phyloP scores from a whole-genome alignment of 495 filamentous ascomycete genomes.

The Aspergillus bridgeri region DNA sequence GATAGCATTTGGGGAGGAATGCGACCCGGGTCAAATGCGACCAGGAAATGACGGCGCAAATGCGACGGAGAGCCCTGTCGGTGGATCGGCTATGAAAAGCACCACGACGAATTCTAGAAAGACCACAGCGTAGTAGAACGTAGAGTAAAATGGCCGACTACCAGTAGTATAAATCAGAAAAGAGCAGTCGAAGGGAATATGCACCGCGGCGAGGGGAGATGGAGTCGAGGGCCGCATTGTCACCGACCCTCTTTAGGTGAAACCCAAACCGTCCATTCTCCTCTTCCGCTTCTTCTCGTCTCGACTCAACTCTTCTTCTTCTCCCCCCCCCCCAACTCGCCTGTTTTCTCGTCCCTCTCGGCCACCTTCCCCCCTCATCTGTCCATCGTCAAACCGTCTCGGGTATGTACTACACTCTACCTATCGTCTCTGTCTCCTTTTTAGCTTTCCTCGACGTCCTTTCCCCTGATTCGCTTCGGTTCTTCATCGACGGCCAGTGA shows the following conservation, averaged over 20 bases:
- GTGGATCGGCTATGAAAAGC: neutral
- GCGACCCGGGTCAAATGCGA: conserved; percentile 12
- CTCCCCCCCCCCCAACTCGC: conserved; percentile 1
- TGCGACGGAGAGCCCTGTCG: neutral
- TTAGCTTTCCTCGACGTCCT: conserved; percentile 16
- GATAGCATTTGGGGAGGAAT: neutral
- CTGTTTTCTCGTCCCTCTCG: conserved; percentile 11
- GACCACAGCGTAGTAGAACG: neutral
- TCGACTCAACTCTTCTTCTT: conserved; percentile 3
- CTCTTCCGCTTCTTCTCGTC: conserved; percentile 1
- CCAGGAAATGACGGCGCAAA: neutral
- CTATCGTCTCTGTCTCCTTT: neutral
- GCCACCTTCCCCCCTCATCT: conserved; percentile 17
- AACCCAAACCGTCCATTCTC: conserved; percentile 7
- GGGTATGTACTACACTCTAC: conserved; percentile 4
- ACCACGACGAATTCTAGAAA: neutral
- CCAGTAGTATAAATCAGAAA: neutral
- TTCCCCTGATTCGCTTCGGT: conserved; percentile 24
- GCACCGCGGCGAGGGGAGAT: neutral
- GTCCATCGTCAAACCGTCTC: conserved; percentile 9
- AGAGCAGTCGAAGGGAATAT: neutral
- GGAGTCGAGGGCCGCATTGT: neutral
- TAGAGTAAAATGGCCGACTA: neutral
- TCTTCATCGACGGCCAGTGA: conserved; percentile 24
- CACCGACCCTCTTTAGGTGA: conserved; percentile 9